These are phyloP conservation scores for Cruciata laevipes DNA, from an alignment of 257 asterid genomes.

Conservation along the genomic window DNA sequence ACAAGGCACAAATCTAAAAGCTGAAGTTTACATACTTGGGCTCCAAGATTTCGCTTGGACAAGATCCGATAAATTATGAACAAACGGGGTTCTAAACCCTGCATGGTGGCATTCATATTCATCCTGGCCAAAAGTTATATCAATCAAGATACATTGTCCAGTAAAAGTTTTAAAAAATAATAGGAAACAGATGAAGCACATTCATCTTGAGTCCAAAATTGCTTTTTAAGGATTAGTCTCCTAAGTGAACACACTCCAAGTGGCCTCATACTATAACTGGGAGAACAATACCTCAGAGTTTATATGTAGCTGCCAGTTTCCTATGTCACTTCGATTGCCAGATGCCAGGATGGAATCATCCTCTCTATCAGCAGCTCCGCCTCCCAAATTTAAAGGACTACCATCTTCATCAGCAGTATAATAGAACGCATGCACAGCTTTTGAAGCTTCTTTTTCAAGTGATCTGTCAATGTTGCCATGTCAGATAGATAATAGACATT, in stretches of 20 bases:
- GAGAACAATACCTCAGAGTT: constrained; percentile 54
- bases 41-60: constrained; percentile 73
- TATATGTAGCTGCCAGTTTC: constrained; percentile 83
- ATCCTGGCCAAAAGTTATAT: constrained; percentile 48
- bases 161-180: too few species aligned
- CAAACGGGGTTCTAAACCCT: constrained; percentile 69
- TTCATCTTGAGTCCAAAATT: neutral
- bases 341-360: constrained; percentile 50
- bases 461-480: constrained; percentile 20
- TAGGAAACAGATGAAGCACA: too few species aligned
- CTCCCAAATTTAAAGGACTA: constrained; percentile 53
- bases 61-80: constrained; percentile 89
- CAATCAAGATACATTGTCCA: neutral
- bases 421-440: constrained; percentile 68
- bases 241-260: too few species aligned
- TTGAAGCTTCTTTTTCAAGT: constrained; percentile 41
- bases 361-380: constrained; percentile 33
- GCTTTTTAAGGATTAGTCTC: neutral
- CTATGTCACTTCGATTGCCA: constrained; percentile 69
- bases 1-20: neutral
- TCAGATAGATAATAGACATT: neutral
- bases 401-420: constrained; percentile 93
- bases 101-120: constrained; percentile 68
- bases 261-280: neutral
- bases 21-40: constrained; percentile 42